phyloP scores from a whole-genome alignment of 176 grass and related monocot genomes.

The Tillandsia leiboldiana region DNA sequence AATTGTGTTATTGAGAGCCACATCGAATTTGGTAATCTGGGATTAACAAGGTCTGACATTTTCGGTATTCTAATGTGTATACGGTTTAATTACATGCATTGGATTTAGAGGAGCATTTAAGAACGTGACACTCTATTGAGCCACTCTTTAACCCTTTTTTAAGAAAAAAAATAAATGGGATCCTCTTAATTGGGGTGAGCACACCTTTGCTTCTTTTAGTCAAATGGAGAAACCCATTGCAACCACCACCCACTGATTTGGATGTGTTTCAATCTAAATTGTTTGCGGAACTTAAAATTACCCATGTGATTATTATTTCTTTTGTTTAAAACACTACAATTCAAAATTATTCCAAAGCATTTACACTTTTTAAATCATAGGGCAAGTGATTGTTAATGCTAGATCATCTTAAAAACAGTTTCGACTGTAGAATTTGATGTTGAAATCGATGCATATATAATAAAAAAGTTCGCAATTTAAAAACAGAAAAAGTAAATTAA shows the following conservation, averaged over 20 bases:
- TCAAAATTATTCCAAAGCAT: no score
- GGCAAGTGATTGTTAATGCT: no score
- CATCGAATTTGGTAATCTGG: conserved; percentile 9
- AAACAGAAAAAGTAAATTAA: background rate
- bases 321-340: no score
- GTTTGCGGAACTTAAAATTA: no score
- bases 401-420: no score
- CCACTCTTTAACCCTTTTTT: conserved; percentile 1
- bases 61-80: conserved; percentile 20
- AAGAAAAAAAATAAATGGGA: no score
- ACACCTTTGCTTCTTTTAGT: background rate
- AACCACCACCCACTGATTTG: no score
- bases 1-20: conserved; percentile 26
- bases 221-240: no score
- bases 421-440: background rate
- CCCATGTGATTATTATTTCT: no score
- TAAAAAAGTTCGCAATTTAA: background rate
- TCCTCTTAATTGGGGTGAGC: background rate
- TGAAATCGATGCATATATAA: background rate
- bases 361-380: no score
- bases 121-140: conserved; percentile 2
- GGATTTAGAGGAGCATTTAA: conserved; percentile 14
- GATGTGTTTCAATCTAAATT: no score
- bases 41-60: conserved; percentile 30
- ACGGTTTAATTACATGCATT: background rate